Evolutionary conservation across 148 eudicot genomes (phyloP).

Genomic region (Chenopodium album): DNA sequence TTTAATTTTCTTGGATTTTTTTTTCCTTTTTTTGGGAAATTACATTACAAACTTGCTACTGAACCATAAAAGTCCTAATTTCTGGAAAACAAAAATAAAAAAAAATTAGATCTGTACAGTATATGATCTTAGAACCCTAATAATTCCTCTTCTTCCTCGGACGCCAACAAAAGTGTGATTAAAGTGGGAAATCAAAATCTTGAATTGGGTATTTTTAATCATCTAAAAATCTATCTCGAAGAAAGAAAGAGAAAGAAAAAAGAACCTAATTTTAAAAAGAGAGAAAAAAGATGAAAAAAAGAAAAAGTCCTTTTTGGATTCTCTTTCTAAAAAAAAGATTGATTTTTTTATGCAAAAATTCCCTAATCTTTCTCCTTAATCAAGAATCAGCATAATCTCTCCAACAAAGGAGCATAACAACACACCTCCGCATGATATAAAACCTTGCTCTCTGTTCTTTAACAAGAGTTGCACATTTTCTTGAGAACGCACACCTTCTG

Average conservation of each 20-base stretch:
- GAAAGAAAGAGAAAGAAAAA: neutral
- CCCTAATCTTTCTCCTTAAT: neutral
- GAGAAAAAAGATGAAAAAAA: neutral
- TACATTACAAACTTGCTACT: neutral
- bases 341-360: neutral
- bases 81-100: neutral
- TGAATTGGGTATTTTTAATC: neutral
- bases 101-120: constrained; percentile 15
- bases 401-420: constrained; percentile 85
- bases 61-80: neutral
- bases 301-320: neutral
- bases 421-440: constrained; percentile 80
- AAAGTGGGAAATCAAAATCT: constrained; percentile 6
- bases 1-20: neutral
- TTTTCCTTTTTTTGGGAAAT: neutral
- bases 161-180: constrained; percentile 29
- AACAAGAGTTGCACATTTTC: constrained; percentile 71
- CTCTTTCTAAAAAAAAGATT: neutral
- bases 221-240: constrained; percentile 10
- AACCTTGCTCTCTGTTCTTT: constrained; percentile 83
- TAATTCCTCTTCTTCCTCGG: constrained; percentile 41
- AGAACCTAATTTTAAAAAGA: neutral
- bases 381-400: constrained; percentile 65
- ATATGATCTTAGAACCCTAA: constrained; percentile 12
- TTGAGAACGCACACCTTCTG: constrained; percentile 58